Evolutionary conservation across 345 rosid genomes (phyloP).

Genomic region (Eucalyptus coolabah): DNA sequence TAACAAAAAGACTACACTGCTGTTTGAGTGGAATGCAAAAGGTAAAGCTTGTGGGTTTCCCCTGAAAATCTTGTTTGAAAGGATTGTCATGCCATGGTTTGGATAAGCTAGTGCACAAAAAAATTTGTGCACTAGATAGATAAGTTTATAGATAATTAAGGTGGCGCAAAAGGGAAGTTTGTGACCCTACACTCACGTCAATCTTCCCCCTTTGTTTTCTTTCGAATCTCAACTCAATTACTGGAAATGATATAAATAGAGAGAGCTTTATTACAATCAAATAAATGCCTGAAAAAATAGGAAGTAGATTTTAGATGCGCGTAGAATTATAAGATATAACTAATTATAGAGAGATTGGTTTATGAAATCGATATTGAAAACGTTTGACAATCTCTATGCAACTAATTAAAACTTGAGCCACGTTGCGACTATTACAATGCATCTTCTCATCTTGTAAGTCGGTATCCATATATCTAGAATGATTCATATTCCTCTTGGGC

Average conservation of each 20-base stretch:
- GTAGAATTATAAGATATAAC: neutral
- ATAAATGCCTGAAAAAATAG: neutral
- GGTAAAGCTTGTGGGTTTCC: neutral
- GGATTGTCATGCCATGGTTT: neutral
- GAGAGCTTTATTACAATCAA: neutral
- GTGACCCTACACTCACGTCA: neutral
- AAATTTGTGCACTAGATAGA: neutral
- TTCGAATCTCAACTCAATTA: neutral
- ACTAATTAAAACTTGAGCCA: neutral
- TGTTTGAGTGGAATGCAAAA: neutral
- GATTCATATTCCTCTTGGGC: neutral
- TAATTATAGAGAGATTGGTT: neutral
- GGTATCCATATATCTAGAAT: neutral
- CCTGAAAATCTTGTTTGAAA: neutral
- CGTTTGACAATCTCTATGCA: neutral
- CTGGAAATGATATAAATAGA: neutral
- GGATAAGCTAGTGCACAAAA: neutral
- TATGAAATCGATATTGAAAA: neutral
- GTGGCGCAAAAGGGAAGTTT: neutral
- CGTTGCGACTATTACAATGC: accelerated
- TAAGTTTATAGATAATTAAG: neutral
- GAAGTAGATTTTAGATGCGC: neutral
- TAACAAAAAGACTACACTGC: neutral
- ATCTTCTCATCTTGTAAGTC: neutral
- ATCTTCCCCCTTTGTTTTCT: neutral